Conservation (phyloP, 306 rosid species). For the Senna tora region DNA sequence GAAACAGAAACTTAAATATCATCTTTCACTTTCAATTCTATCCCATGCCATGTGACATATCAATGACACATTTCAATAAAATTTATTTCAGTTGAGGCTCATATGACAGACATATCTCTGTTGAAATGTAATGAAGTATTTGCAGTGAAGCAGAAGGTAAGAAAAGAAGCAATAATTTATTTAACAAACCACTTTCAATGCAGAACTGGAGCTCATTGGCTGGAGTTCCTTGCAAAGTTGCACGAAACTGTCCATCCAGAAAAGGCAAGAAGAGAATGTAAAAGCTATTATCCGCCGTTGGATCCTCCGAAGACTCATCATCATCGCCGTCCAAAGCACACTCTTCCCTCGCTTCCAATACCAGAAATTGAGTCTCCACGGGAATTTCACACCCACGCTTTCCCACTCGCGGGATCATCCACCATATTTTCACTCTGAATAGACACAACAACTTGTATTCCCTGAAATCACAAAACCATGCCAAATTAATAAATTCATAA, state of each 20-base stretch:
- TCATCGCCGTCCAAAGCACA: conserved; percentile 41
- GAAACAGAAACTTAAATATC: too few species aligned
- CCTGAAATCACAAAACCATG: conserved; percentile 40
- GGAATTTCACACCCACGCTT: conserved; percentile 63
- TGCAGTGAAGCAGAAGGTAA: too few species aligned
- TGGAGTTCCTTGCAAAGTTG: conserved; percentile 66
- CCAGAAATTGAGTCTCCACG: conserved; percentile 73
- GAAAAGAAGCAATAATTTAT: too few species aligned
- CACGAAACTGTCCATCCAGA: conserved; percentile 69
- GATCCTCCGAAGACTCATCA: conserved; percentile 43
- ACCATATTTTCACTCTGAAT: conserved; percentile 72
- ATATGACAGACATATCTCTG: too few species aligned
- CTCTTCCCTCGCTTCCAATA: conserved; percentile 60
- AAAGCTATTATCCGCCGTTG: conserved; percentile 31
- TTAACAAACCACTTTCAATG: conserved; percentile 64
- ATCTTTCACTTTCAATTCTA: too few species aligned
- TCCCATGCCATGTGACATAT: too few species aligned
- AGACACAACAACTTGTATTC: conserved; percentile 57
- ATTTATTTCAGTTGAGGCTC: too few species aligned
- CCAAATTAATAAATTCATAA: neutral
- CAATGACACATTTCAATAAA: too few species aligned
- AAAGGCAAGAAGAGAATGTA: conserved; percentile 71
- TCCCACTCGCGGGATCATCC: conserved; percentile 79
- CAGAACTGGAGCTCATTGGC: conserved; percentile 67
- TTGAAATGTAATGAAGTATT: too few species aligned